Base-by-base conservation (phyloP, 2,329 filamentous ascomycete genomes). In the Nigrograna mackinnonii region DNA sequence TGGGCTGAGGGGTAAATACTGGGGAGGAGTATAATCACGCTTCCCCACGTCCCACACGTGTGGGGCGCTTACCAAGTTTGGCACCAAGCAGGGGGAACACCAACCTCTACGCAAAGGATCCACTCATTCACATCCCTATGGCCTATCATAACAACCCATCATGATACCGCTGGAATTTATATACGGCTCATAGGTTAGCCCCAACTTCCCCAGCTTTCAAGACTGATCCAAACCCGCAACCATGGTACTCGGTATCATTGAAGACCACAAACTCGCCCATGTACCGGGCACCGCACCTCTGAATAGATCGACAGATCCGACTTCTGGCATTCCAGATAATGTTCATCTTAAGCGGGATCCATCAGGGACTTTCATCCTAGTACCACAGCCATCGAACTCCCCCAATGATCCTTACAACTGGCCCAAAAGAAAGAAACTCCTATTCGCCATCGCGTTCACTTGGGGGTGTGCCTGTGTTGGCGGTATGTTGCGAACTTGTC, bases 351-450 rank as follows among this genome's bases (percentile, higher is more conserved):
- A 58, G 37, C 55, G 57, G 28, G 55, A 58, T 41, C 22, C 45
- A 9, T 47, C 48, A 3, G 69, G 66, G 18, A 41, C 60, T 30
- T 77, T 73, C 6, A 70, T 78, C 20, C 65, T 80, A 40, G 76
- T 79, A 14, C 78, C 78, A 1, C 77, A 80, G 55, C 78, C 77
- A 0, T 75, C 70, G 37, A 71, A 53, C 30, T 73, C 77, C 33
- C 67, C 71, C 1, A 67, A 73, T 24, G 77, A 81, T 46, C 77
- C 78, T 0, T 65, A 80, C 39, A 80, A 80, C 54, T 81, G 78
- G 78, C 49, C 52, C 21, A 39, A 50, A 52, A 55, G 54, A 54
- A 52, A 57, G 42, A 59, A 59, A 31, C 54, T 57, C 39, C 53
- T 54, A 53, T 59, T 59, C 32, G 57, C 56, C 0, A 26, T 55